Conservation (phyloP, 148 eudicot species). For the Camellia japonica region DNA sequence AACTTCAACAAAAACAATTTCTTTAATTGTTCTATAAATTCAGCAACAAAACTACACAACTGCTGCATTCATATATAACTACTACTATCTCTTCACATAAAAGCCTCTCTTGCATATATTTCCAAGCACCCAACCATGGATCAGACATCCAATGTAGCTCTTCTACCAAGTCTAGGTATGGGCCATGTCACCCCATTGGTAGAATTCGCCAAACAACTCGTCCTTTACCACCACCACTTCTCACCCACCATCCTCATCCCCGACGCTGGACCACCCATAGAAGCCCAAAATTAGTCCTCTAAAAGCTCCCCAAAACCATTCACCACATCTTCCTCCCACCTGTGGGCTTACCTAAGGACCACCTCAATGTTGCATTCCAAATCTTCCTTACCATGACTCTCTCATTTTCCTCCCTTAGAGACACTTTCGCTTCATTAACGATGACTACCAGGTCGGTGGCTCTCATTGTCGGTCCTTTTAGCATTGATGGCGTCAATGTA, state of each 20-base stretch:
- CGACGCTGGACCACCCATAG: conserved; percentile 27
- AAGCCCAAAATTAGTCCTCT: conserved; percentile 27
- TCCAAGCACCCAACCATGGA: background rate
- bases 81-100: too few species aligned
- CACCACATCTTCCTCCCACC: conserved; percentile 17
- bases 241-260: conserved; percentile 40
- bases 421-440: background rate
- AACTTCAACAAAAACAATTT: too few species aligned
- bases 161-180: conserved; percentile 57
- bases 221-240: conserved; percentile 18
- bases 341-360: background rate
- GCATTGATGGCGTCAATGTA: conserved; percentile 17
- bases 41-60: too few species aligned
- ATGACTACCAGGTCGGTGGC: background rate
- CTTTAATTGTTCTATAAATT: too few species aligned
- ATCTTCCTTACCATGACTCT: background rate
- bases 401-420: background rate
- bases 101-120: too few species aligned
- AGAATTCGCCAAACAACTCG: conserved; percentile 36
- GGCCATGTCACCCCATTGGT: conserved; percentile 52
- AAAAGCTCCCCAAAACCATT: conserved; percentile 28
- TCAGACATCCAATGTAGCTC: conserved; percentile 33
- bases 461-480: conserved; percentile 4
- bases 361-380: background rate
- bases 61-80: too few species aligned